Percentiles rank a stretch among this genome's conserved stretches.
phyloP scores from a whole-genome alignment of 2,329 filamentous ascomycete genomes.

The Alternaria tenuissima region DNA sequence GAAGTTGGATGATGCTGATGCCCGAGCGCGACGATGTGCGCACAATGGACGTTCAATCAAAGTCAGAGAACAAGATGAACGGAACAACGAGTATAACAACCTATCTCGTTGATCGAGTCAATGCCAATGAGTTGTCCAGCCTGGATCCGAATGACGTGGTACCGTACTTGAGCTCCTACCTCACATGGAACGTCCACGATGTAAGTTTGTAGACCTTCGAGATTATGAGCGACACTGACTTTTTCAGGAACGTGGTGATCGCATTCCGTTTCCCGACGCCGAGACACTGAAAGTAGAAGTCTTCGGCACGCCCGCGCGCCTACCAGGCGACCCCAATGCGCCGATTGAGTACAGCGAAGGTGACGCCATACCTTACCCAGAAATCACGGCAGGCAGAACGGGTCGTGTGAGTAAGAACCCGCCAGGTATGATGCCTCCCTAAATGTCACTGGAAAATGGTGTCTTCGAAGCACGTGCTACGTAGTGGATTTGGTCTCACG shows the following conservation, averaged over 20 bases:
- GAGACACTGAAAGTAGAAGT: constrained; percentile 28
- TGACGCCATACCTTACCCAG: constrained; percentile 23
- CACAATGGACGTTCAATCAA: not conserved
- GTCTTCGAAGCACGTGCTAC: not conserved
- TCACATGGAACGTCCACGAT: constrained; percentile 41
- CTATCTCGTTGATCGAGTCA: constrained; percentile 34
- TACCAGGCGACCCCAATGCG: constrained; percentile 23
- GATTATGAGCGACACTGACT: not conserved
- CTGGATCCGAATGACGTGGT: constrained; percentile 34
- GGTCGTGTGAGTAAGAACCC: not conserved
- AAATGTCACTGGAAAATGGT: not conserved
- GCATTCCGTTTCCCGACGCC: constrained; percentile 18
- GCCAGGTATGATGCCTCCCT: not conserved
- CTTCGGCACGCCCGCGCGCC: constrained; percentile 22
- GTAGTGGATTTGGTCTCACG: not conserved
- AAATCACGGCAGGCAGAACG: not conserved
- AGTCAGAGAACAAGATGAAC: constrained; percentile 14
- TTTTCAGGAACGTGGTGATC: not conserved
- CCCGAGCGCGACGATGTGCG: constrained; percentile 5
- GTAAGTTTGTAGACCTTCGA: constrained; percentile 21
- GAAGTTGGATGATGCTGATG: constrained; percentile 39
- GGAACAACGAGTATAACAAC: constrained; percentile 37
- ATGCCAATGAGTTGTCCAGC: constrained; percentile 26
- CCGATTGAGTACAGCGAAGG: constrained; percentile 27
- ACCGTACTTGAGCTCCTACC: constrained; percentile 34